A percentile compares a stretch with the other conserved stretches of the same genome.
phyloP scores from a whole-genome alignment of 116 monocot species.

The Phalaenopsis hybrid region DNA sequence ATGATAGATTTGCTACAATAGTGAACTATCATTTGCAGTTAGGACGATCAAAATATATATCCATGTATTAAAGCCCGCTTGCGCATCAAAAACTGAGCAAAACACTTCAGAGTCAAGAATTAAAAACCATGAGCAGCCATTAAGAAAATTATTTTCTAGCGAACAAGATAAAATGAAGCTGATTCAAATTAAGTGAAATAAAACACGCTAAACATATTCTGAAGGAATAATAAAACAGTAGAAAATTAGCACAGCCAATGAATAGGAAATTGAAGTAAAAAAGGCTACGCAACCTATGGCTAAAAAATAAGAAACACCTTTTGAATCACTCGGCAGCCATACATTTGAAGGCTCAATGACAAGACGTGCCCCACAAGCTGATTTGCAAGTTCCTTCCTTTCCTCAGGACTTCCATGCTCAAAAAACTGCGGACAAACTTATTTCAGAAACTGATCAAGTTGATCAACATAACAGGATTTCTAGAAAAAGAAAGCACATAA shows the following conservation, averaged over 20 bases:
- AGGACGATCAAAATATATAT: not conserved
- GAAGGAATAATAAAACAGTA: not conserved
- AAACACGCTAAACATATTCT: not conserved
- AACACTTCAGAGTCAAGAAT: not conserved
- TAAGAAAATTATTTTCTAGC: not conserved
- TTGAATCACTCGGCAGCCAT: slow-evolving; percentile 96
- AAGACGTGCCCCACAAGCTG: slow-evolving; percentile 65
- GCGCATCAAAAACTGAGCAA: not conserved
- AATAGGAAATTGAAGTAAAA: not conserved
- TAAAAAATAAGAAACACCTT: slow-evolving; percentile 41
- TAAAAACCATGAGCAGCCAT: not conserved
- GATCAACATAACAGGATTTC: not conserved
- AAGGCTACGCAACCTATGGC: not conserved
- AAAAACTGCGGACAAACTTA: slow-evolving; percentile 50
- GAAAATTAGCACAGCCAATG: not conserved
- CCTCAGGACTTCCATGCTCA: slow-evolving; percentile 76
- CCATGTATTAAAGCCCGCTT: not conserved
- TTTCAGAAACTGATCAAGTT: not conserved
- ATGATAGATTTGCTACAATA: not conserved
- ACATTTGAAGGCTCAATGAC: slow-evolving; percentile 90
- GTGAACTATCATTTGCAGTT: not conserved
- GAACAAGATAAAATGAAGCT: not conserved
- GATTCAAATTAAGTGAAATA: not conserved
- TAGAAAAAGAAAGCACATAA: not conserved
- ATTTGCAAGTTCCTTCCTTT: slow-evolving; percentile 82